Evolutionary conservation across 2,329 filamentous ascomycete species (phyloP), one percentile per base, ranked within the genome.

Genomic region (Sphaerulina musiva): DNA sequence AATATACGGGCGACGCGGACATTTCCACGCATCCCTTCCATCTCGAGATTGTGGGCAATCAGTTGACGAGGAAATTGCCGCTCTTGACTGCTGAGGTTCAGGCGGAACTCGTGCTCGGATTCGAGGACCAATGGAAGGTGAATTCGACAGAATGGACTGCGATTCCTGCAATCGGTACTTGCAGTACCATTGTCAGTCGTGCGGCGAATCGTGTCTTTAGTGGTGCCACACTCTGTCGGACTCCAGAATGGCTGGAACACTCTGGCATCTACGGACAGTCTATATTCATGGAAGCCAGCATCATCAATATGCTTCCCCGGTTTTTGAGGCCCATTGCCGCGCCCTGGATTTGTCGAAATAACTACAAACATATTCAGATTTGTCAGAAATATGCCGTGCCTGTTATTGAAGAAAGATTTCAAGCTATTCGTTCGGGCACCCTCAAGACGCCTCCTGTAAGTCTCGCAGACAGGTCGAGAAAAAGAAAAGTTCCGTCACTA

Each of bases 161-260:
- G 3, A 36, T 62, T 2, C 31, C 44, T 6, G 50, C 48, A 1
- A 53, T 53, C 29, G 39, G 29, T 10, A 52, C 57, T 1, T 55
- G 51, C 17, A 53, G 48, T 39, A 52, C 46, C 32, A 59, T 62
- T 17, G 46, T 62, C 10, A 59, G 57, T 41, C 47, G 57, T 23
- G 60, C 57, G 5, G 60, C 60, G 1, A 62, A 62, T 34, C 49
- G 59, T 8, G 57, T 61, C 4, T 58, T 62, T 17, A 54, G 54
- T 23, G 59, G 60, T n/a, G 49, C 43, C 8, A 57, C 58, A 31
- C 55, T 62, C 4, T 62, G 60, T 36, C 51, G 58, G 8, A 57
- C 51, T 39, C 51, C 51, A 4, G 55, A 58, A 10, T 62, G 57
- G 34, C 38, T 62, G 10, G 51, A 59, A 4, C 41, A 45, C 9